Percentiles rank a stretch among this genome's conserved stretches.
Evolutionary conservation across 2,329 filamentous ascomycete species (phyloP).

Genomic region (Phoma sp.): DNA sequence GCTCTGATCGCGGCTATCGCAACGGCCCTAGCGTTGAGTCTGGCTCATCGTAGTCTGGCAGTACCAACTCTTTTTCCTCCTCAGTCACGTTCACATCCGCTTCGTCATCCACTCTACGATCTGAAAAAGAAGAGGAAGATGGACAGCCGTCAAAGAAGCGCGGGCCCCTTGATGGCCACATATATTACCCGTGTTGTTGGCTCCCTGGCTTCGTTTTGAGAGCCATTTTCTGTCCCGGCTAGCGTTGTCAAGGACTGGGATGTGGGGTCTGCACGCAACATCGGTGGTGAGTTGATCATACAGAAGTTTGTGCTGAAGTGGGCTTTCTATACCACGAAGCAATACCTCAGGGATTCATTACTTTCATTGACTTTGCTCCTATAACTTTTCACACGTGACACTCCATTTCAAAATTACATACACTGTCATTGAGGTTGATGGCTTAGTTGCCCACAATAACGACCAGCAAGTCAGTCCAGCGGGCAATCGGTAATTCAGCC

Average conservation of each 20-base stretch:
- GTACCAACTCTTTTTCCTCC: slow-evolving; percentile 22
- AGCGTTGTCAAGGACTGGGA: not conserved
- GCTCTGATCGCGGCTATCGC: slow-evolving; percentile 34
- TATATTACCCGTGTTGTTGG: slow-evolving; percentile 45
- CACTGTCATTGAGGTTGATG: not conserved
- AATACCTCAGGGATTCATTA: no score
- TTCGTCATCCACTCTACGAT: slow-evolving; percentile 24
- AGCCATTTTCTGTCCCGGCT: slow-evolving; percentile 46
- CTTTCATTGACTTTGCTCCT: no score
- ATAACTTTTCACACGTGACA: no score
- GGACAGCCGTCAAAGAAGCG: slow-evolving; percentile 35
- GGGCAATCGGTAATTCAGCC: no score
- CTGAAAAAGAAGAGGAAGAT: slow-evolving; percentile 27
- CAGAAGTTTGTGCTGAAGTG: not conserved
- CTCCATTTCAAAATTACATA: no score
- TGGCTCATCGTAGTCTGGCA: slow-evolving; percentile 36
- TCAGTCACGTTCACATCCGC: slow-evolving; percentile 2
- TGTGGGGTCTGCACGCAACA: not conserved
- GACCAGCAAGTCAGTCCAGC: no score
- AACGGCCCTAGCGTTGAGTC: slow-evolving; percentile 38
- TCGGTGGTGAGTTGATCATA: not conserved
- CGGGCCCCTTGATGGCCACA: slow-evolving; percentile 32
- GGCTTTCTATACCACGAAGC: not conserved
- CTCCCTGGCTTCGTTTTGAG: slow-evolving; percentile 44
- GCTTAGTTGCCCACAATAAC: no score